Evolutionary conservation across 805 yeast species (phyloP).

Genomic region (Zygosaccharomyces gambellarensis): DNA sequence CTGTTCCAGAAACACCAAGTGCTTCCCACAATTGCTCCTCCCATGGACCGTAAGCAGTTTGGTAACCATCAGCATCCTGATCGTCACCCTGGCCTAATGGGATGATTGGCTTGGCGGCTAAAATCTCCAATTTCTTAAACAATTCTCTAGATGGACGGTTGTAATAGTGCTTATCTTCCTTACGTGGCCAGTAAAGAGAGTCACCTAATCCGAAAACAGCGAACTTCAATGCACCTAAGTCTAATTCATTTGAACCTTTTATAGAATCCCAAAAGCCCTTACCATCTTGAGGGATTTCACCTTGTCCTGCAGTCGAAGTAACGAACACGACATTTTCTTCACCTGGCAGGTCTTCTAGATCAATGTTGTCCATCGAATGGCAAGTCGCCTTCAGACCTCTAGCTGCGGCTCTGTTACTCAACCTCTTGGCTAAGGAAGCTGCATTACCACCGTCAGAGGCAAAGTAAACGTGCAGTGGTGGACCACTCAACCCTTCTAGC

Average conservation of each 20-base stretch:
- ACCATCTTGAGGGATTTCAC: constrained; percentile 83
- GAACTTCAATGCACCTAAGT: constrained; percentile 58
- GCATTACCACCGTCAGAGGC: constrained; percentile 95
- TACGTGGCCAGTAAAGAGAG: constrained; percentile 94
- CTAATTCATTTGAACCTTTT: constrained; percentile 57
- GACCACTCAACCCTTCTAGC: constrained; percentile 85
- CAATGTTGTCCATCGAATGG: constrained; percentile 59
- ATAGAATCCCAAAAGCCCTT: constrained; percentile 70
- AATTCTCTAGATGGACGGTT: constrained; percentile 86
- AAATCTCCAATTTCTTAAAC: constrained; percentile 53
- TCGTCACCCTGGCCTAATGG: constrained; percentile 91
- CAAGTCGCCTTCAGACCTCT: constrained; percentile 59
- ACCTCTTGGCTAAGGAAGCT: constrained; percentile 70
- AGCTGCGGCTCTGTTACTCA: constrained; percentile 71
- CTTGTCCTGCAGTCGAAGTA: constrained; percentile 94
- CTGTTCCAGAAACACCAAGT: constrained; percentile 77
- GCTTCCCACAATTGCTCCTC: constrained; percentile 81
- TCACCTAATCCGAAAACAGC: constrained; percentile 92
- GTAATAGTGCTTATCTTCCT: constrained; percentile 89
- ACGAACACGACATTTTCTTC: constrained; percentile 61
- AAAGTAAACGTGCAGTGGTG: constrained; percentile 79
- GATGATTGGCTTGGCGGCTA: constrained; percentile 70
- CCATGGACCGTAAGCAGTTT: constrained; percentile 89
- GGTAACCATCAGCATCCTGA: constrained; percentile 93
- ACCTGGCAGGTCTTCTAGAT: constrained; percentile 65